Percentiles rank a stretch among this genome's conserved stretches.
Evolutionary conservation across 2,329 filamentous ascomycete genomes (phyloP).

Genomic region (Penicillium oxalicum): DNA sequence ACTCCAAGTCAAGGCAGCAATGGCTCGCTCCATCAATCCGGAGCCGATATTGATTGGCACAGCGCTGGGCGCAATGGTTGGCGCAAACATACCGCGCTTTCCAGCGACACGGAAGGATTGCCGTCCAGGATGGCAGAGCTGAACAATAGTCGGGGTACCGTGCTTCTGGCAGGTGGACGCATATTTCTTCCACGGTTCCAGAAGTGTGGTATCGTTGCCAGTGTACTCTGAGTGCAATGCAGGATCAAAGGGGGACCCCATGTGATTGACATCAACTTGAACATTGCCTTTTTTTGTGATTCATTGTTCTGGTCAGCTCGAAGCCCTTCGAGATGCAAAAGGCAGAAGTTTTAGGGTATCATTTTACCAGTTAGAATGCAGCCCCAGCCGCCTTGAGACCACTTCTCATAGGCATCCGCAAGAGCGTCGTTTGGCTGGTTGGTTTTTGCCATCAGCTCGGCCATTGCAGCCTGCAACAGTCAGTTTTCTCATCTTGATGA

Average conservation of each 20-base stretch:
- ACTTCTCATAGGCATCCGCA: conserved; percentile 46
- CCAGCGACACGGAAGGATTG: conserved; percentile 41
- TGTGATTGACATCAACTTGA: conserved; percentile 42
- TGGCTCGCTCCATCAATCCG: conserved; percentile 31
- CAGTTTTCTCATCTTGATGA: not conserved
- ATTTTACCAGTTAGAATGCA: conserved; percentile 38
- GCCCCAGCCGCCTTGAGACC: conserved; percentile 44
- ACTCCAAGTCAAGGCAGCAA: conserved; percentile 34
- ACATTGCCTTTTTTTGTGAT: conserved; percentile 28
- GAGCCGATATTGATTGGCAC: conserved; percentile 39
- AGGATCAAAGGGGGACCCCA: conserved; percentile 29
- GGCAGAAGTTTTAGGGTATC: too few species aligned
- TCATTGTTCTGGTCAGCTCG: too few species aligned
- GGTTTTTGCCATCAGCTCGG: conserved; percentile 41
- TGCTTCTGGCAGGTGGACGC: conserved; percentile 30
- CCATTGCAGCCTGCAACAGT: conserved; percentile 39
- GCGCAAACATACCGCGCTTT: conserved; percentile 27
- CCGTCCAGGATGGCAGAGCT: conserved; percentile 42
- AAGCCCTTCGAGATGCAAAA: too few species aligned
- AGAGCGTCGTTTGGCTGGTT: conserved; percentile 43
- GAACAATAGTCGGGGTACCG: conserved; percentile 40
- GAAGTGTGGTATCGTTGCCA: conserved; percentile 11
- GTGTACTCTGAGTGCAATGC: conserved; percentile 25
- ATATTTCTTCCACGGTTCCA: conserved; percentile 26
- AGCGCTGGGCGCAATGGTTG: conserved; percentile 34